phyloP scores from a whole-genome alignment of 495 filamentous ascomycete genomes.

The Alectoria sarmentosa region DNA sequence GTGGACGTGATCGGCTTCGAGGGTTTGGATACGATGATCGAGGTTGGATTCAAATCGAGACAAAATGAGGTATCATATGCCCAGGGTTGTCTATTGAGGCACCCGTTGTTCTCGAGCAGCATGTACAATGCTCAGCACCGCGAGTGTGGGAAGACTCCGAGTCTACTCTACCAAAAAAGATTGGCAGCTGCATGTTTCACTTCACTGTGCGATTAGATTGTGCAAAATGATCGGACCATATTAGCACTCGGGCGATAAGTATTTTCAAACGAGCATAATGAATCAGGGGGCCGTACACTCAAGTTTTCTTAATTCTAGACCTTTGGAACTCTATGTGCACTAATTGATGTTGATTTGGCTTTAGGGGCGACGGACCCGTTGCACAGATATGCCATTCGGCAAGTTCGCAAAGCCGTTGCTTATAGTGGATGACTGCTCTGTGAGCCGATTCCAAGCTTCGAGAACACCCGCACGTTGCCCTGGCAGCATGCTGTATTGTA shows the following conservation, averaged over 20 bases:
- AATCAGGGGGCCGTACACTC: neutral
- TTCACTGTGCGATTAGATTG: neutral
- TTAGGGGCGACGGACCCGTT: slow-evolving; percentile 13
- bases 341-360: neutral
- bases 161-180: neutral
- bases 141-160: neutral
- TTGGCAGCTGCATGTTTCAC: neutral
- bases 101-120: neutral
- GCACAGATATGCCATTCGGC: slow-evolving; percentile 18
- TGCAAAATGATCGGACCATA: neutral
- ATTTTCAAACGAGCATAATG: neutral
- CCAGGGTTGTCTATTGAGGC: neutral
- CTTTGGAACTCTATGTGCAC: neutral
- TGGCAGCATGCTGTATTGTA: slow-evolving; percentile 98
- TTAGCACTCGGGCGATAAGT: neutral
- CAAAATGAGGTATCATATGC: neutral
- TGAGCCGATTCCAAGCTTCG: slow-evolving; percentile 80
- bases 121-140: neutral
- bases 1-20: neutral
- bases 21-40: neutral
- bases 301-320: neutral
- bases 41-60: neutral
- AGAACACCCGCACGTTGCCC: slow-evolving; percentile 66
- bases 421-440: slow-evolving; percentile 34
- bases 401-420: slow-evolving; percentile 15